Evolutionary conservation across 306 rosid genomes (phyloP), one percentile per base, ranked within the genome.

Genomic region (Canavalia ensiformis): DNA sequence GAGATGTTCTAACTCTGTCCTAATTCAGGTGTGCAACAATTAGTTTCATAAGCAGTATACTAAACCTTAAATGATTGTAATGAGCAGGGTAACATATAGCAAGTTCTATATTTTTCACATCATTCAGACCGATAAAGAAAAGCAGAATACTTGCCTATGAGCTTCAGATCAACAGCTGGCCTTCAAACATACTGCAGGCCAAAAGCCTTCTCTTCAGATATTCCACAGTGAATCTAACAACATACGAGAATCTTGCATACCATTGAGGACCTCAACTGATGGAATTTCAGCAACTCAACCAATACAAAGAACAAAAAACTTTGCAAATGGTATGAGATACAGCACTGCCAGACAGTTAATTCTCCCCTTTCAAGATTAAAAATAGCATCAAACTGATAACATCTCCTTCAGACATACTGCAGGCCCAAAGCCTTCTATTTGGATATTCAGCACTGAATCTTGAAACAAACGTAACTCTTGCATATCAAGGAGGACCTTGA

Each of bases 131-230:
- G 49, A 89, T 81, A 76, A 85, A 72, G 84, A 78, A 52, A 70
- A 88, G 87, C 77, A 81, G 87, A 81, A 86, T 86, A 89, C 97
- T 91, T 94, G 93, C 97, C 95, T 87, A 86, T 83, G 81, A 74
- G 84, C 78, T 77, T 78, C 88, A 74, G 82, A 85, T 77, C 78
- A 60, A 88, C 86, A 82, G 88, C 85, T 60, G 76, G 71, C 87
- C 83, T 85, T 83, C 82, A 68, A 74, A 80, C 79, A 51, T 30
- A 73, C 70, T 2, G 85, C 85, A 60, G 79, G 44, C 81, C 59
- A 70, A 44, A 84, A 78, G 54, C 80, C 78, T 78, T 81, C 83
- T 82, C 91, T 79, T 76, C 80, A 57, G 89, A 72, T 59, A 86
- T 73, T 76, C 88, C 89, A 68, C 47, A 39, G 78, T 39, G 78